Evolutionary conservation across 2,329 filamentous ascomycete species (phyloP).

Genomic region (Xylariaceae sp.): DNA sequence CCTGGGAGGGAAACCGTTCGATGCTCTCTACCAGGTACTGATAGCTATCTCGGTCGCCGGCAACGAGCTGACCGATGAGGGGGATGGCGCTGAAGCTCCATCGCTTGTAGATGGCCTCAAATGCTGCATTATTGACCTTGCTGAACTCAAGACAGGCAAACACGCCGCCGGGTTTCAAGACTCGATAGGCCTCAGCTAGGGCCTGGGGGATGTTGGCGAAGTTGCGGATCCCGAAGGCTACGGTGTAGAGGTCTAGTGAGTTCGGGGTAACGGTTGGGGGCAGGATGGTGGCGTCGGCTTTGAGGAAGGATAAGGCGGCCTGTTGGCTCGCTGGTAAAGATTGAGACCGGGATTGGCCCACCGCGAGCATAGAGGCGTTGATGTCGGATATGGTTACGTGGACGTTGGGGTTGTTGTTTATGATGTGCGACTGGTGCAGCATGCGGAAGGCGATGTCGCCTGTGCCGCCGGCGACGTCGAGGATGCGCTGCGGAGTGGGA

Average conservation of each 20-base stretch:
- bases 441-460: conserved; percentile 97
- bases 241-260: conserved; percentile 87
- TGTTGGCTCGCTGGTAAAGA: conserved; percentile 52
- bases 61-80: conserved; percentile 90
- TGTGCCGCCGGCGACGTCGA: conserved; percentile 95
- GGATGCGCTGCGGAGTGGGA: conserved; percentile 62
- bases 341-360: conserved; percentile 75
- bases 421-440: conserved; percentile 77
- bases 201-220: conserved; percentile 89
- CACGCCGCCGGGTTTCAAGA: conserved; percentile 89
- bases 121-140: conserved; percentile 62
- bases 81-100: conserved; percentile 97
- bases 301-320: conserved; percentile 66
- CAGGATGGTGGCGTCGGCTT: conserved; percentile 84
- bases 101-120: conserved; percentile 85
- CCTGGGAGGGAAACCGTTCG: conserved; percentile 83
- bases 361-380: conserved; percentile 89
- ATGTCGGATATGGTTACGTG: conserved; percentile 93
- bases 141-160: conserved; percentile 97
- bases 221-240: conserved; percentile 95
- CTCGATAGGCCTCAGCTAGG: conserved; percentile 76
- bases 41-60: conserved; percentile 91
- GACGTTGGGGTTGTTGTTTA: conserved; percentile 76
- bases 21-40: conserved; percentile 99
- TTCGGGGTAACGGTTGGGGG: conserved; percentile 53